Evolutionary conservation across 1,139 yeast species (phyloP), one percentile per base, ranked within the genome.

Genomic region (Geotrichum cucujoidarum): DNA sequence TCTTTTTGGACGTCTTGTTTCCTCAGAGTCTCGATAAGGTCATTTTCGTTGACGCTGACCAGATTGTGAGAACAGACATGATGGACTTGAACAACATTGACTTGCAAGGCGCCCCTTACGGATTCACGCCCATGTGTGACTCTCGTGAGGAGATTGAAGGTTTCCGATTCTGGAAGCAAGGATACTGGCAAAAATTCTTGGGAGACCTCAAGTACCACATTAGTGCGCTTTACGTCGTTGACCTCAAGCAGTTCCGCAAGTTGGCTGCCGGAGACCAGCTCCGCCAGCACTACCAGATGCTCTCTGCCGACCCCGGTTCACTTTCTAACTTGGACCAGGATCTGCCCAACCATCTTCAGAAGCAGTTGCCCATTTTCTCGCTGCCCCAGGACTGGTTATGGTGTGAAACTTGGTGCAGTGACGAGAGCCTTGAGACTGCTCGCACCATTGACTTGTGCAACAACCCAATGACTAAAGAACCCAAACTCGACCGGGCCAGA

Each of bases 381-480:
- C 70, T 87, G 38, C 86, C 89, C 1, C 84, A 83, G 58, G 88
- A 84, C 41, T 88, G 95, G 94, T 69, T 86, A 34, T 88, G 95
- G 95, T 87, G 95, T 66, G 95, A 87, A 60, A 86, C 95, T 0
- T 88, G 95, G 95, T 86, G 95, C 62, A 72, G 80, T n/a, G 85
- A 79, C 55, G 82, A 75, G 43, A 70, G 77, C 25, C 66, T 83
- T 50, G 60, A 61, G 43, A 68, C 67, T 0, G 95, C 95, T 1
- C 83, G 80, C 61, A 83, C 90, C 20, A 83, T 87, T 55, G 95
- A 87, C 62, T 68, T 87, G 56, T 87, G 95, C 65, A 84, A 83
- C 63, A 85, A 87, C 58, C 95, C 95, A 1, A 64, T 83, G 52
- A 82, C 92, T 0, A 81, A 81, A 56, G 95, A 87, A 59, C 81